Base-by-base conservation (phyloP, 352 stramenopile species). In the Phytophthora pinifolia region DNA sequence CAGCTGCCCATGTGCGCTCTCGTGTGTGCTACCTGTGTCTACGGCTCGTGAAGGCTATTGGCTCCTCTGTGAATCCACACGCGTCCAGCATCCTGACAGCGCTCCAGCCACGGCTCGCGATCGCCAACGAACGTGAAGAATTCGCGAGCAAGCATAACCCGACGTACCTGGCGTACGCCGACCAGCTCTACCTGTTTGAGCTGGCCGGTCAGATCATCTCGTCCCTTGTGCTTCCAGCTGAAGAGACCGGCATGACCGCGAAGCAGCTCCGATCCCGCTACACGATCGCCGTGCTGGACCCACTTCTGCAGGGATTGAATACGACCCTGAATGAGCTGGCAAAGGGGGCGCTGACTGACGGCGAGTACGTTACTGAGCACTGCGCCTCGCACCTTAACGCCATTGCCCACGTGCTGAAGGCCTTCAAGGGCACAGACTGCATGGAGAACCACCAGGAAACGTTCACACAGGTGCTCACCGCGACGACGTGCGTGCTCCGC, bases 171-270 rank as follows among this genome's bases (percentile, higher is more conserved):
- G 69, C 77, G 1, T 77, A 81, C 38, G 81, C 91, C 27, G 84
- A 94, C 47, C 83, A 91, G 50, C 47, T 94, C 32, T 94, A 94
- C 54, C 66, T 96, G 12, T 96, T 94, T 52, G 84, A 96, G 58
- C 70, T 94, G 1, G 77, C 84, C 5, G 86, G 86, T 5, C 80
- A 94, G 35, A 76, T 96, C 25, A 90, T 96, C 32, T 77, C 83
- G 34, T 83, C 76, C 31, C 67, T 92, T 9, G 56, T 74, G 14
- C 37, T 60, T 8, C 54, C 59, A 6, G 20, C 46, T 35, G 30
- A 63, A 32, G 49, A 66, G 30, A 69, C 49, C 35, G 65, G 54
- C 12, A 74, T 87, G 53, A 70, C 82, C 17, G 69, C 83, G 30
- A 94, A 91, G 63, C 41, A 69, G 54, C 65, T 73, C 31, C 65